Percentiles rank a stretch among this genome's conserved stretches.
Evolutionary conservation across 805 yeast species (phyloP).

Genomic region (Yarrowia deformans): DNA sequence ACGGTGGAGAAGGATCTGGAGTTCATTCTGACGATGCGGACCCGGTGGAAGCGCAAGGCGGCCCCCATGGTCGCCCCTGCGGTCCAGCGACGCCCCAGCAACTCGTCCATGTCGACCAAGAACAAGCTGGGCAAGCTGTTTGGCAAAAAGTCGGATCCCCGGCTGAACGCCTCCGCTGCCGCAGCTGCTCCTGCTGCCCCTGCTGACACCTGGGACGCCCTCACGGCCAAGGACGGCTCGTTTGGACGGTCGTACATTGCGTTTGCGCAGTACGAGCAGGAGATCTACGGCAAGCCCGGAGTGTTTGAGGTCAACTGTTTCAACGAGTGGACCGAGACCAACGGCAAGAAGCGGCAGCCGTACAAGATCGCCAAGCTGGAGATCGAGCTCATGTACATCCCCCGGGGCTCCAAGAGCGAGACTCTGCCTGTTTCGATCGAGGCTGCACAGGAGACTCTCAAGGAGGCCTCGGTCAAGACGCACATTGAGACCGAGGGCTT

Average conservation of each 20-base stretch:
- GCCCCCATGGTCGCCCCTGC: conserved; percentile 14
- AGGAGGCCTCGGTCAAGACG: conserved; percentile 44
- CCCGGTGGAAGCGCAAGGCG: conserved; percentile 11
- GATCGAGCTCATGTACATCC: conserved; percentile 64
- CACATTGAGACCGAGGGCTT: conserved; percentile 61
- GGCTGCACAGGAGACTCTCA: conserved; percentile 50
- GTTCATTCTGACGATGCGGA: conserved; percentile 68
- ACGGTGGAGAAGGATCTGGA: conserved; percentile 67
- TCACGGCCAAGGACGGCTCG: conserved; percentile 37
- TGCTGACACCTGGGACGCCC: conserved; percentile 26
- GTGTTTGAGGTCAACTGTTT: conserved; percentile 63
- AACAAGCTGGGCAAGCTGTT: conserved; percentile 40
- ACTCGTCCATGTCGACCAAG: conserved; percentile 19
- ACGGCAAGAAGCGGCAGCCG: conserved; percentile 41
- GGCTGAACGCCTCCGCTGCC: neutral
- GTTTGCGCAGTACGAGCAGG: conserved; percentile 64
- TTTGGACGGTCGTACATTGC: conserved; percentile 56
- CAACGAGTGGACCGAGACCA: conserved; percentile 44
- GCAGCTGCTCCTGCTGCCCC: neutral
- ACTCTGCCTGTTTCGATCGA: conserved; percentile 61
- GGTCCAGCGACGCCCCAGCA: conserved; percentile 22
- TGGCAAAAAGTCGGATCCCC: conserved; percentile 36
- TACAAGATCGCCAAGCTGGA: conserved; percentile 62
- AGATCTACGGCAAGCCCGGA: conserved; percentile 61
- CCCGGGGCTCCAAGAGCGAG: conserved; percentile 56